These are phyloP conservation scores for Trichocladium uniseriatum DNA, from an alignment of 495 filamentous ascomycete species.

Conservation along the genomic window DNA sequence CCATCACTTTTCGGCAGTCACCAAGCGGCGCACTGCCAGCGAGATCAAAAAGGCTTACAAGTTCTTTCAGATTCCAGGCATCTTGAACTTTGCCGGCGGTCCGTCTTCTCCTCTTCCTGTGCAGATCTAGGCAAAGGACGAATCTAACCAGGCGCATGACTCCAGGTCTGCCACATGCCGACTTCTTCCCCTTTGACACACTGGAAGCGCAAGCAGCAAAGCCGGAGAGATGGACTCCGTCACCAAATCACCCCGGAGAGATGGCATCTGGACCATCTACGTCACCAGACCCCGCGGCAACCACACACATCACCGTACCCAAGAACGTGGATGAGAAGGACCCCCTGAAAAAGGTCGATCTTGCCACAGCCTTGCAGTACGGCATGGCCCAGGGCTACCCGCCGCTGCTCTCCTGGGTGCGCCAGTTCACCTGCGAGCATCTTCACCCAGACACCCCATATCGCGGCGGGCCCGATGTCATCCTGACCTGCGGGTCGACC, in stretches of 20 bases:
- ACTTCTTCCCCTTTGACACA: slow-evolving; percentile 85
- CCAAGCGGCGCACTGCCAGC: slow-evolving; percentile 54
- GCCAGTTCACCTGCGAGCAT: slow-evolving; percentile 64
- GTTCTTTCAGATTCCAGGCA: slow-evolving; percentile 70
- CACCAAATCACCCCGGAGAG: slow-evolving; percentile 47
- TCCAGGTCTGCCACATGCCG: slow-evolving; percentile 60
- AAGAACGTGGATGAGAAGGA: slow-evolving; percentile 49
- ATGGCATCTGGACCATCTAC: slow-evolving; percentile 27
- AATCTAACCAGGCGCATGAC: neutral
- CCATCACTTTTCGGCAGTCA: slow-evolving; percentile 64
- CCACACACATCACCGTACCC: slow-evolving; percentile 58
- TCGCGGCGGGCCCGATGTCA: slow-evolving; percentile 59
- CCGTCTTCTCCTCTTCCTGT: slow-evolving; percentile 22
- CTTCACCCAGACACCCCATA: slow-evolving; percentile 79
- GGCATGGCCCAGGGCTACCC: slow-evolving; percentile 68
- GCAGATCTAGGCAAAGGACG: neutral
- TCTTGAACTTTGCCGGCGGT: slow-evolving; percentile 86
- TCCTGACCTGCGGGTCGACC: slow-evolving; percentile 70
- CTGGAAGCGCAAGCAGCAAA: slow-evolving; percentile 71
- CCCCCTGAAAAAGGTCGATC: slow-evolving; percentile 59
- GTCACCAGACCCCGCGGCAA: slow-evolving; percentile 15
- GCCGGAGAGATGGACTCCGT: slow-evolving; percentile 62
- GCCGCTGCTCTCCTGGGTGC: slow-evolving; percentile 62
- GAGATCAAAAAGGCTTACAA: slow-evolving; percentile 74
- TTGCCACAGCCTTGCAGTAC: slow-evolving; percentile 79